A percentile compares a stretch with the other conserved stretches of the same genome.
These are phyloP conservation scores for Metschnikowia proteae DNA, from an alignment of 805 yeast species.

Conservation along the genomic window DNA sequence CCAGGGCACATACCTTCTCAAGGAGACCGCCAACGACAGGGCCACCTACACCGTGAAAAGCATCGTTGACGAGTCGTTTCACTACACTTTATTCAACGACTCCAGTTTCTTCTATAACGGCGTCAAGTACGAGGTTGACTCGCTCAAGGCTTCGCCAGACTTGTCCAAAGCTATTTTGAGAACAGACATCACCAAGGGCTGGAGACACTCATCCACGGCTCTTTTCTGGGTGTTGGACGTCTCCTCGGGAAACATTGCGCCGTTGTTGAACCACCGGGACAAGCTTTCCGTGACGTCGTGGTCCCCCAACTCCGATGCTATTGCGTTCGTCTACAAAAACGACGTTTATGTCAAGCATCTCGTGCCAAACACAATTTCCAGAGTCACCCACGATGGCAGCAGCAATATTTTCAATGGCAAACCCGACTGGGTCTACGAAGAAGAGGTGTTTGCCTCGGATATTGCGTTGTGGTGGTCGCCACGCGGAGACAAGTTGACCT, in stretches of 20 bases:
- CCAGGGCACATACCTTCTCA: constrained; percentile 60
- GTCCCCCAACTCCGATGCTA: constrained; percentile 65
- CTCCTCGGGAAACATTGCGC: constrained; percentile 10
- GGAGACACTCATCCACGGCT: constrained; percentile 19
- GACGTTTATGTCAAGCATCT: constrained; percentile 58
- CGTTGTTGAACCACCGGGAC: constrained; percentile 11
- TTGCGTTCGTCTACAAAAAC: constrained; percentile 67
- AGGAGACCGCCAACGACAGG: constrained; percentile 33
- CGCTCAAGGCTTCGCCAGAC: constrained; percentile 64
- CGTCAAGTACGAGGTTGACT: constrained; percentile 44
- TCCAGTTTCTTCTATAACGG: constrained; percentile 41
- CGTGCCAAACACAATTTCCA: constrained; percentile 28
- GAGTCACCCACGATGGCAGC: constrained; percentile 69
- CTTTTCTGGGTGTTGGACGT: constrained; percentile 20
- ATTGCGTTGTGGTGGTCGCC: constrained; percentile 88
- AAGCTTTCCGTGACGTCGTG: constrained; percentile 46
- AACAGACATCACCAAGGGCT: constrained; percentile 56
- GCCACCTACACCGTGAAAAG: constrained; percentile 55
- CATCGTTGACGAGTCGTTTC: constrained; percentile 42
- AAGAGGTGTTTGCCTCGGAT: constrained; percentile 73
- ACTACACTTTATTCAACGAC: constrained; percentile 48
- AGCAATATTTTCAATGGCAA: constrained; percentile 74
- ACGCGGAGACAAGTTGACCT: constrained; percentile 59
- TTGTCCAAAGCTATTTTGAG: constrained; percentile 54
- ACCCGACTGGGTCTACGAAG: constrained; percentile 95